Percentiles rank a stretch among this genome's conserved stretches.
Evolutionary conservation across 352 stramenopile genomes (phyloP).

Genomic region (Pythium biforme): DNA sequence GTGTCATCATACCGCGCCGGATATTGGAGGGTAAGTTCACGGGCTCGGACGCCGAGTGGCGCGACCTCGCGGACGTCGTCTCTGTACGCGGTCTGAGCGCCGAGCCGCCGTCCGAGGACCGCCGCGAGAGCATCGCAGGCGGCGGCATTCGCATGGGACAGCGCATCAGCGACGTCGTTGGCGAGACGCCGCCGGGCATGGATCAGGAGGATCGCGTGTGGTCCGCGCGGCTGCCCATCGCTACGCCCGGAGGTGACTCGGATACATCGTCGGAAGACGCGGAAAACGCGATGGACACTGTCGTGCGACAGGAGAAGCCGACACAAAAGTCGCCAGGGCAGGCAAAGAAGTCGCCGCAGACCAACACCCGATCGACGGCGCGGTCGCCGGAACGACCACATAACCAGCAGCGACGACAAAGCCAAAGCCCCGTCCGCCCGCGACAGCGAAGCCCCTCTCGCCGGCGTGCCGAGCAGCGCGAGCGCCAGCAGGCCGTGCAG

Average conservation of each 20-base stretch:
- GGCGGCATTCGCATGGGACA: not conserved
- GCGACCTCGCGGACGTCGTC: slow-evolving; percentile 14
- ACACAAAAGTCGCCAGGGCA: slow-evolving; percentile 19
- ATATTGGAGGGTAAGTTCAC: slow-evolving; percentile 22
- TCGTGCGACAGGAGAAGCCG: slow-evolving; percentile 24
- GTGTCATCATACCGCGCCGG: slow-evolving; percentile 24
- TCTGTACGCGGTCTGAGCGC: slow-evolving; percentile 13
- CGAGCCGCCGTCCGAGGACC: slow-evolving; percentile 20
- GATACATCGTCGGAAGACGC: slow-evolving; percentile 20
- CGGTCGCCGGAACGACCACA: not conserved
- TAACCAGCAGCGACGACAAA: not conserved
- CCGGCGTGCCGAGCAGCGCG: slow-evolving; percentile 4
- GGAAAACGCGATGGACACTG: slow-evolving; percentile 27
- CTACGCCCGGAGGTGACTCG: slow-evolving; percentile 17
- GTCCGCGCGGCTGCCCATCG: slow-evolving; percentile 29
- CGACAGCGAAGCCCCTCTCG: slow-evolving; percentile 2
- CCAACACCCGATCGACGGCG: not conserved
- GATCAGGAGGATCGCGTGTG: slow-evolving; percentile 28
- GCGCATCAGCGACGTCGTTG: slow-evolving; percentile 22
- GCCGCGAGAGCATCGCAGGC: slow-evolving; percentile 16
- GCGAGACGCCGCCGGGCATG: slow-evolving; percentile 23
- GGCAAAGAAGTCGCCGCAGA: slow-evolving; percentile 11
- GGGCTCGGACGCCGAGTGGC: slow-evolving; percentile 22
- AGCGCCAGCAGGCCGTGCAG: not conserved
- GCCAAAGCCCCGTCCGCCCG: not conserved